Evolutionary conservation across 2,329 filamentous ascomycete genomes (phyloP).

Genomic region (Hypoxylon sp.): DNA sequence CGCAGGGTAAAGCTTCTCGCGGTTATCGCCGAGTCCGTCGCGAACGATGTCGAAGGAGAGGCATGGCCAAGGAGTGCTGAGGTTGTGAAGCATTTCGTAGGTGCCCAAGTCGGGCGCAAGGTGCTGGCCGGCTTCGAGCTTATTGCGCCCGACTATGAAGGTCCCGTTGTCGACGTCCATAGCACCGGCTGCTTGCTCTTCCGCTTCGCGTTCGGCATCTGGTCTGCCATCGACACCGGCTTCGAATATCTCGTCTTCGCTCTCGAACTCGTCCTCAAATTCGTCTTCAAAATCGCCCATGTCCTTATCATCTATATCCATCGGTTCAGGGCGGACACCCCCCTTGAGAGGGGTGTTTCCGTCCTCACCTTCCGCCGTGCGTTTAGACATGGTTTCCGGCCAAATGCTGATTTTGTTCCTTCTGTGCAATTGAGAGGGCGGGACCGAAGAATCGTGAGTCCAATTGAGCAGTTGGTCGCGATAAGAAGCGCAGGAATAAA

Average conservation of each 20-base stretch:
- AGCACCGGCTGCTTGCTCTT: slow-evolving; percentile 81
- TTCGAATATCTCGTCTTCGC: slow-evolving; percentile 89
- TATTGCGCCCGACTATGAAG: slow-evolving; percentile 94
- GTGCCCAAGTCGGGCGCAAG: slow-evolving; percentile 92
- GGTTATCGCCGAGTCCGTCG: slow-evolving; percentile 87
- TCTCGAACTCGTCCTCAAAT: slow-evolving; percentile 93
- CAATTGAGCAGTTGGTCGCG: background rate
- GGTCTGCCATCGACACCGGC: slow-evolving; percentile 93
- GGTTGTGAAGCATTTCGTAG: slow-evolving; percentile 96
- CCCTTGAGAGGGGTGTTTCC: slow-evolving; percentile 68
- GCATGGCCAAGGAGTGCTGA: slow-evolving; percentile 96
- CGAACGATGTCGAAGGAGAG: slow-evolving; percentile 93
- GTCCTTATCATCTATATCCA: slow-evolving; percentile 73
- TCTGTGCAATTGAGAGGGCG: background rate
- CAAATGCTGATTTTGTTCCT: background rate
- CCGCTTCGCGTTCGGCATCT: slow-evolving; percentile 91
- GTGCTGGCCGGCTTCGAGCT: slow-evolving; percentile 90
- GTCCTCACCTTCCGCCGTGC: slow-evolving; percentile 64
- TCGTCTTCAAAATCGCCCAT: slow-evolving; percentile 94
- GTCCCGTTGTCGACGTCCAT: slow-evolving; percentile 95
- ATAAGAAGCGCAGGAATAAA: slow-evolving; percentile 33
- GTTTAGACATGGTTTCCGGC: slow-evolving; percentile 67
- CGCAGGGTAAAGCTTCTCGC: slow-evolving; percentile 87
- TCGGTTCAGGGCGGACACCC: slow-evolving; percentile 71
- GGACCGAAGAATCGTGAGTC: background rate